Conservation (phyloP, 805 yeast genomes). For the Saccharomycopsis fermentans region DNA sequence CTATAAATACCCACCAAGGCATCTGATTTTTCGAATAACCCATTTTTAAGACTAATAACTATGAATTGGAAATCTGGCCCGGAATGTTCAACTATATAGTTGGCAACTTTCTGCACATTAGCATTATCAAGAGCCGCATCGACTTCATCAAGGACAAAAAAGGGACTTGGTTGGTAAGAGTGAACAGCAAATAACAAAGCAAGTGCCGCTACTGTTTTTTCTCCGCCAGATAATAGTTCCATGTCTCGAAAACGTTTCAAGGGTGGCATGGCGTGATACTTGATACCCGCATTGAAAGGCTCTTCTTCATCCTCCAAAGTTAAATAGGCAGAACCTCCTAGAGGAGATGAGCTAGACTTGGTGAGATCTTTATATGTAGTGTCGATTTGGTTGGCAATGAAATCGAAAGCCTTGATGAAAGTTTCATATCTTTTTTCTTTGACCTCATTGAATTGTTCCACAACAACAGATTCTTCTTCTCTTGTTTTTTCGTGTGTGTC, state of each 20-base stretch:
- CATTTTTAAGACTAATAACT: slow-evolving; percentile 83
- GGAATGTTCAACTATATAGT: slow-evolving; percentile 65
- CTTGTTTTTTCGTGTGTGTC: slow-evolving; percentile 54
- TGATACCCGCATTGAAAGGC: slow-evolving; percentile 75
- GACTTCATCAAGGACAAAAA: slow-evolving; percentile 93
- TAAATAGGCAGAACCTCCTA: slow-evolving; percentile 90
- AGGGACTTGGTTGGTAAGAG: slow-evolving; percentile 86
- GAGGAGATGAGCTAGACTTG: slow-evolving; percentile 45
- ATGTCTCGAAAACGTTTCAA: slow-evolving; percentile 86
- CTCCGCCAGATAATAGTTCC: slow-evolving; percentile 93
- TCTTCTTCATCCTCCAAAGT: slow-evolving; percentile 83
- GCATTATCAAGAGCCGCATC: slow-evolving; percentile 94
- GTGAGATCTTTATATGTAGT: slow-evolving; percentile 80
- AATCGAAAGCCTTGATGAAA: slow-evolving; percentile 69
- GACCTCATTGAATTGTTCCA: slow-evolving; percentile 47
- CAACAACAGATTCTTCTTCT: slow-evolving; percentile 44
- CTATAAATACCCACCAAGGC: slow-evolving; percentile 89
- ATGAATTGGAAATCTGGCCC: slow-evolving; percentile 80
- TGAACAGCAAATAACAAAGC: slow-evolving; percentile 89
- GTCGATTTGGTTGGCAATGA: slow-evolving; percentile 64
- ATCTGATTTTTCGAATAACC: slow-evolving; percentile 79
- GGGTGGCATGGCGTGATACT: slow-evolving; percentile 94
- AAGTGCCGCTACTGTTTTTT: slow-evolving; percentile 90
- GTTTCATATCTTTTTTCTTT: slow-evolving; percentile 46
- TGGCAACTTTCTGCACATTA: slow-evolving; percentile 81